Evolutionary conservation across 2,329 filamentous ascomycete genomes (phyloP), one percentile per base, ranked within the genome.

Genomic region (Bimuria novae-zelandiae): DNA sequence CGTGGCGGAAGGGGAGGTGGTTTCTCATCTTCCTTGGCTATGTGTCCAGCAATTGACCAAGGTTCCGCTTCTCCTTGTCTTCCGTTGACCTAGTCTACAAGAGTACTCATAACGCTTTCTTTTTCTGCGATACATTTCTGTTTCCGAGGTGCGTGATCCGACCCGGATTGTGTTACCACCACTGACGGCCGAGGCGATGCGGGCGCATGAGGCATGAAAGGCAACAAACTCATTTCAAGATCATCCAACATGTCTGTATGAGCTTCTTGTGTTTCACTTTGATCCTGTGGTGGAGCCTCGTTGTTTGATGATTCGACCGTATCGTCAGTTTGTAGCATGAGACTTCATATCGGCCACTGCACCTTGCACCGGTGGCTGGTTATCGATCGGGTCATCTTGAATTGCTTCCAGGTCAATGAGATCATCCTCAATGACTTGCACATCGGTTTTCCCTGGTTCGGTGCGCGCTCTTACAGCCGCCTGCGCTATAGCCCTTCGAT

Each of bases 401-500:
- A 29, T 7, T 14, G 35, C 43, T 10, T 40, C 27, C 21, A 57
- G 46, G n/a, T 55, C 50, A 30, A 59, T 56, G 4, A 51, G 48
- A 22, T 60, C 55, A 17, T 56, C 59, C 5, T 60, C 47, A 16
- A 40, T 29, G 21, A 54, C 21, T 41, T 57, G 50, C 4, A 36
- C 41, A 19, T 56, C 53, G 23, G 22, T n/a, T 3, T 7, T 19
- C 2, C 3, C 2, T 25, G 29, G 25, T 25, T 49, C 21, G 6
- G 8, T 14, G 19, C 16, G 19, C 11, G 2, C 23, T 35, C 11
- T 17, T 14, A 14, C 17, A 17, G 4, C 10, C 11, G 57, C 57
- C 14, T 41, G 42, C 7, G 63, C 62, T 64, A 73, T 66, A 2
- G 64, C 67, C 49, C 65, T 60, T 14, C 61, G 62, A 59, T 72